Evolutionary conservation across 495 filamentous ascomycete species (phyloP).

Genomic region (Neurospora pannonica): DNA sequence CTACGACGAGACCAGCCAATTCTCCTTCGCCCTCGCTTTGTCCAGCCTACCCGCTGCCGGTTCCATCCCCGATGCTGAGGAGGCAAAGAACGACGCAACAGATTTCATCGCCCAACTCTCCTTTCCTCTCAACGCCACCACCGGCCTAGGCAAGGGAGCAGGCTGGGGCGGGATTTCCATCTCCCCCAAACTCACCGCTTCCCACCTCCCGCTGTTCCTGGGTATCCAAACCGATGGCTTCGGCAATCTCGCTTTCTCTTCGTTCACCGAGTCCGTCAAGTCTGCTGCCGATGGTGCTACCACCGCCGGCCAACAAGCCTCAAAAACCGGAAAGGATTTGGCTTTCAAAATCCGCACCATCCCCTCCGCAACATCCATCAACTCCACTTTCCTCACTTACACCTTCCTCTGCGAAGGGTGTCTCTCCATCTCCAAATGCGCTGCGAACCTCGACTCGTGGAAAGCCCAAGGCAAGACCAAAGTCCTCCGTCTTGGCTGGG

Average conservation of each 20-base stretch:
- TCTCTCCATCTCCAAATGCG: conserved; percentile 1
- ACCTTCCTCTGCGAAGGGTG: conserved; percentile 18
- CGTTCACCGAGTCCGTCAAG: not conserved
- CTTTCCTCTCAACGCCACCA: conserved; percentile 6
- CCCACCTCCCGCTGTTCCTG: conserved; percentile 13
- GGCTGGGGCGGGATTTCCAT: conserved; percentile 17
- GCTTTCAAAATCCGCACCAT: conserved; percentile 12
- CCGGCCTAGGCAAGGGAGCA: conserved; percentile 4
- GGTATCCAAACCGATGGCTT: conserved; percentile 13
- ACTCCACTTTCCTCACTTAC: conserved; percentile 11
- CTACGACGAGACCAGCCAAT: conserved; percentile 14
- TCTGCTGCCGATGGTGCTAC: not conserved
- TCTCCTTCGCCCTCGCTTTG: conserved; percentile 20
- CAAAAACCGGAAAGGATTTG: not conserved
- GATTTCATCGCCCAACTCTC: conserved; percentile 21
- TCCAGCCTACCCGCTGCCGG: not conserved
- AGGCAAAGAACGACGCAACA: not conserved
- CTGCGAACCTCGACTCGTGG: not conserved
- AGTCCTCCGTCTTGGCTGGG: not conserved
- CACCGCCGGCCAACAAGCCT: conserved; percentile 4
- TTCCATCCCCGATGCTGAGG: not conserved
- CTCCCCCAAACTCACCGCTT: conserved; percentile 5
- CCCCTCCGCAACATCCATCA: conserved; percentile 4
- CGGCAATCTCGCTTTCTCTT: conserved; percentile 6
- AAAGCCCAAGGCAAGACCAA: not conserved